Conservation (phyloP, 148 eudicot genomes). For the Camellia japonica region DNA sequence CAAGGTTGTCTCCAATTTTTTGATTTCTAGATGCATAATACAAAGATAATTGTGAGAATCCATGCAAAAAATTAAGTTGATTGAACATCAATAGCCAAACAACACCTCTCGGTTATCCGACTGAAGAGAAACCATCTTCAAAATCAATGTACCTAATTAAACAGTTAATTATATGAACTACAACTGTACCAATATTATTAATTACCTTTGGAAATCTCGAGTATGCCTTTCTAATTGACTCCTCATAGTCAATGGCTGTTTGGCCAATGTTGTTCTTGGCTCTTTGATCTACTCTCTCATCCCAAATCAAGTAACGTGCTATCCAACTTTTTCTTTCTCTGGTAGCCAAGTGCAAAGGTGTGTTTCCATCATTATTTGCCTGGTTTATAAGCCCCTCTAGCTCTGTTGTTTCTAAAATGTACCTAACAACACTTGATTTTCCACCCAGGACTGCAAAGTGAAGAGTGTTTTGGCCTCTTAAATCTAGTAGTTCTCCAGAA, state of each 20-base stretch:
- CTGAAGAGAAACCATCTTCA: too few species aligned
- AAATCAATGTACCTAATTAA: too few species aligned
- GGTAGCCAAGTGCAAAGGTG: neutral
- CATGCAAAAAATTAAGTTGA: too few species aligned
- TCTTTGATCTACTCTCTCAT: conserved; percentile 3
- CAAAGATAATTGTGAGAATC: too few species aligned
- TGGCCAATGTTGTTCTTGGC: neutral
- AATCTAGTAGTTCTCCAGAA: neutral
- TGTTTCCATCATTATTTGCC: neutral
- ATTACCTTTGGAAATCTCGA: too few species aligned
- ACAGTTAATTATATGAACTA: too few species aligned
- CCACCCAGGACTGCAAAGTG: neutral
- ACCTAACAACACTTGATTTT: neutral
- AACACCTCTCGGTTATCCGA: too few species aligned
- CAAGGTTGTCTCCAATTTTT: too few species aligned
- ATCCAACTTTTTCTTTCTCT: neutral
- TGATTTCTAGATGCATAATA: too few species aligned
- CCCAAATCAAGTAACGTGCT: neutral
- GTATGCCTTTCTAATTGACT: neutral
- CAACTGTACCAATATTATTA: too few species aligned
- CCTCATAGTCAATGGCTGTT: neutral
- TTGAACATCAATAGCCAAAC: too few species aligned
- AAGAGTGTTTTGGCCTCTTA: neutral
- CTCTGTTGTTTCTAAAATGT: neutral
- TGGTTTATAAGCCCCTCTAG: conserved; percentile 7